phyloP scores from a whole-genome alignment of 148 eudicot genomes.

The Rhododendron ferrugineum region DNA sequence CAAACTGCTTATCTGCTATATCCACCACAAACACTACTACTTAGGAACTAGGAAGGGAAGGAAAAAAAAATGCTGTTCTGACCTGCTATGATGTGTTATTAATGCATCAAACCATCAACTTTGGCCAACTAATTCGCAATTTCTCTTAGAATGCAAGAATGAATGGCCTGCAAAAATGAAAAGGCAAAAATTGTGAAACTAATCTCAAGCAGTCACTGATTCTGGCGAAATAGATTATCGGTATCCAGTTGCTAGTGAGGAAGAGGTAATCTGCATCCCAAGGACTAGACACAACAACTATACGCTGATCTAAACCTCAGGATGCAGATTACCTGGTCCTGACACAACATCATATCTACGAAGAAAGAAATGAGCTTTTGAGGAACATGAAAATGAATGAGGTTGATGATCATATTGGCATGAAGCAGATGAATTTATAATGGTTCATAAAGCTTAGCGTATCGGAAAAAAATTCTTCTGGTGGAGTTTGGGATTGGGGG shows the following conservation, averaged over 20 bases:
- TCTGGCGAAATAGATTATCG: neutral
- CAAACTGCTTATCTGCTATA: neutral
- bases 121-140: neutral
- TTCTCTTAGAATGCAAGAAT: neutral
- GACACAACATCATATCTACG: conserved; percentile 9
- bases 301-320: conserved; percentile 48
- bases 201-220: neutral
- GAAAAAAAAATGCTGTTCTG: neutral
- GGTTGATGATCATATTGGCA: conserved; percentile 12
- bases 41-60: no score
- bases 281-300: conserved; percentile 29
- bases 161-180: neutral
- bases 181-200: neutral
- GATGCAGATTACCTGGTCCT: conserved; percentile 49
- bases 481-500: neutral
- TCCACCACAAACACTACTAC: neutral
- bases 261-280: conserved; percentile 55
- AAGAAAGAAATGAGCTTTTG: neutral
- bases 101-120: neutral
- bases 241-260: conserved; percentile 23
- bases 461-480: neutral
- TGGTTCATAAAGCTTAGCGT: neutral
- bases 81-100: neutral
- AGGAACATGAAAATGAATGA: neutral
- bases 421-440: conserved; percentile 19